phyloP scores from a whole-genome alignment of 2,329 filamentous ascomycete species.

The Dichotomopilus funicola region DNA sequence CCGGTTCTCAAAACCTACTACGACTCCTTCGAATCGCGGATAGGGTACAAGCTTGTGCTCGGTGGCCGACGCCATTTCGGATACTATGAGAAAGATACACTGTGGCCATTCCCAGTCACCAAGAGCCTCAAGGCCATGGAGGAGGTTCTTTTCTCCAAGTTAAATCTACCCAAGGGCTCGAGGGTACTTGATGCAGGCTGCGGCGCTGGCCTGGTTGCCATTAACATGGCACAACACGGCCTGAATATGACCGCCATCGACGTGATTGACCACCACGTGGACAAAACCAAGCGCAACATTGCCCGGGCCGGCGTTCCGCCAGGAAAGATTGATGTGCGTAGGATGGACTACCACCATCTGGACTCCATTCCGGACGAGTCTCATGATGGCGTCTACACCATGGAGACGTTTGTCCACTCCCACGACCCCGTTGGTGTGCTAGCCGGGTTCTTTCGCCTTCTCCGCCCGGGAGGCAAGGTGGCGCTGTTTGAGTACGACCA shows the following conservation, averaged over 20 bases:
- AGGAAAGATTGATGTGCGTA: constrained; percentile 32
- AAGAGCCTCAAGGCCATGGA: constrained; percentile 41
- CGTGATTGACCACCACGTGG: constrained; percentile 41
- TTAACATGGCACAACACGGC: constrained; percentile 39
- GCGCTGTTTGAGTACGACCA: constrained; percentile 44
- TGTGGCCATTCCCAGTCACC: constrained; percentile 43
- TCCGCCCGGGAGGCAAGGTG: constrained; percentile 42
- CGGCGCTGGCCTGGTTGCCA: constrained; percentile 44
- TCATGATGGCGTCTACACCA: constrained; percentile 48
- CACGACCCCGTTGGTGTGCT: constrained; percentile 40
- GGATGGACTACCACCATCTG: constrained; percentile 47
- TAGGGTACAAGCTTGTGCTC: constrained; percentile 38
- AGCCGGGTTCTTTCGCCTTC: constrained; percentile 39
- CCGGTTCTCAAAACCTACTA: constrained; percentile 35
- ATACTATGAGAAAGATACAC: constrained; percentile 38
- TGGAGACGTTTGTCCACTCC: constrained; percentile 51
- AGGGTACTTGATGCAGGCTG: constrained; percentile 47
- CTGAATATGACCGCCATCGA: constrained; percentile 42
- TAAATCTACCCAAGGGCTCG: constrained; percentile 34
- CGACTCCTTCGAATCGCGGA: constrained; percentile 37
- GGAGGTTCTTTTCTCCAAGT: constrained; percentile 36
- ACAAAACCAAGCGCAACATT: constrained; percentile 37
- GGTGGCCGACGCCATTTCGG: constrained; percentile 46
- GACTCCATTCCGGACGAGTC: constrained; percentile 32
- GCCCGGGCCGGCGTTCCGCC: constrained; percentile 28